Base-by-base conservation (phyloP, 371 early-diverging fungal genomes). In the Ordospora colligata region DNA sequence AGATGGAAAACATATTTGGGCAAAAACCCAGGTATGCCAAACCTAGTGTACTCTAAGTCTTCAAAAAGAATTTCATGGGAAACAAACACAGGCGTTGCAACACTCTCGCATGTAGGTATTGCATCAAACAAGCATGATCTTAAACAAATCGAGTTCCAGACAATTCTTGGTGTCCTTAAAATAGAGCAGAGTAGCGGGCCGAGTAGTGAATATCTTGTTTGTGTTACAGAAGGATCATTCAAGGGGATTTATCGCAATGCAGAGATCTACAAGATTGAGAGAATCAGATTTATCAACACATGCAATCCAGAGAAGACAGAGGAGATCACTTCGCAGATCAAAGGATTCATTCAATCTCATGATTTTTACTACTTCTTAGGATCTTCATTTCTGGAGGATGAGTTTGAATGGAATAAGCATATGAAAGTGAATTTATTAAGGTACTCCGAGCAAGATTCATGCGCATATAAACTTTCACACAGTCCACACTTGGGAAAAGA, bases 381-480 rank as follows among this genome's bases (percentile, higher is more conserved):
- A 37, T n/a, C 19, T 23, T 37, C 49, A 9, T 71, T 44, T 25
- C 19, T 72, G 19, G 68, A 74, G 17, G 80, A 75, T 9, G 37
- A 69, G 21, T 79, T 75, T 62, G n/a, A 51, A 17, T 79, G 80
- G 80, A 79, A 79, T 53, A 45, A 58, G 45, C 52, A 72, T 10
- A 53, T 79, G 70, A 50, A 49, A 21, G n/a, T 46, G 6, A 73
- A 50, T 12, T 47, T 75, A 17, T 11, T 66, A 10, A 40, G 45
- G 7, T 25, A 64, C 22, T 43, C 23, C 11, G 37, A 62, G 10
- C 23, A 14, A 40, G 47, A n/a, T 27, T 8, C 68, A 6, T 22
- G 37, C 6, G 11, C 19, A 43, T 42, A 42, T 19, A 22, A 25
- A 2, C 23, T 64, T 25, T 42, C 37, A 6, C 69, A 69, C 23